Percentiles rank a stretch among this genome's conserved stretches.
Evolutionary conservation across 176 grass and related monocot genomes (phyloP).

Genomic region (Oryza longistaminata): DNA sequence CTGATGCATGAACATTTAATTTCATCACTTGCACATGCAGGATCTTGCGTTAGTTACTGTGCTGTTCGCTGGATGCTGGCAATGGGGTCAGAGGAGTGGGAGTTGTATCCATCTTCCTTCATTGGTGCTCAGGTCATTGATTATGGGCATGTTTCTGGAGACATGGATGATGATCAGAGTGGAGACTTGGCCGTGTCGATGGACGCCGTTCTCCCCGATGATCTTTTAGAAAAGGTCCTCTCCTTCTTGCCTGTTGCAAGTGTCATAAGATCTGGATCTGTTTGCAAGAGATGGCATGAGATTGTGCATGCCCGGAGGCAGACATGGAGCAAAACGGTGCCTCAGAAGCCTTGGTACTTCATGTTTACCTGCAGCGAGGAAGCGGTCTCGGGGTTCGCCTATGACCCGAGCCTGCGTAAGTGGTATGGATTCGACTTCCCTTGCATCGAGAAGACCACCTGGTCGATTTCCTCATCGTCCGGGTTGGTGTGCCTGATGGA

Average conservation of each 20-base stretch:
- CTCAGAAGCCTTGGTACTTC: slow-evolving; percentile 97
- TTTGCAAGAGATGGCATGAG: slow-evolving; percentile 83
- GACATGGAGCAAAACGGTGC: slow-evolving; percentile 49
- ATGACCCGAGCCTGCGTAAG: slow-evolving; percentile 61
- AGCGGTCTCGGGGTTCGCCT: slow-evolving; percentile 57
- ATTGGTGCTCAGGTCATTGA: slow-evolving; percentile 39
- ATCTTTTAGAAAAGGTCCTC: slow-evolving; percentile 83
- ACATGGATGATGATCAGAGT: slow-evolving; percentile 27
- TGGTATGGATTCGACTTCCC: slow-evolving; percentile 88
- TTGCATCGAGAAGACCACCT: slow-evolving; percentile 85
- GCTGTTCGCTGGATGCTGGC: slow-evolving; percentile 2
- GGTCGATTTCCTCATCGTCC: slow-evolving; percentile 72
- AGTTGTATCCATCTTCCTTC: slow-evolving; percentile 49
- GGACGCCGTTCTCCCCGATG: slow-evolving; percentile 62
- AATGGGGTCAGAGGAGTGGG: slow-evolving; percentile 62
- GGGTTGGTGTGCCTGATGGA: slow-evolving; percentile 87
- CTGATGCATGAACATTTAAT: slow-evolving; percentile 16
- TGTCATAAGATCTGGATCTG: slow-evolving; percentile 70
- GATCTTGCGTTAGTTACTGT: slow-evolving; percentile 22
- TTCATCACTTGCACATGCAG: slow-evolving; percentile 48
- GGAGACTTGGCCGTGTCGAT: slow-evolving; percentile 35
- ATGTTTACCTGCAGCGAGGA: slow-evolving; percentile 85
- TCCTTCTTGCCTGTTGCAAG: slow-evolving; percentile 73
- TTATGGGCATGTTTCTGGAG: slow-evolving; percentile 36
- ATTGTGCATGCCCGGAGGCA: slow-evolving; percentile 52